Evolutionary conservation across 1,284 basidiomycete genomes (phyloP).

Genomic region (Malassezia globosa): DNA sequence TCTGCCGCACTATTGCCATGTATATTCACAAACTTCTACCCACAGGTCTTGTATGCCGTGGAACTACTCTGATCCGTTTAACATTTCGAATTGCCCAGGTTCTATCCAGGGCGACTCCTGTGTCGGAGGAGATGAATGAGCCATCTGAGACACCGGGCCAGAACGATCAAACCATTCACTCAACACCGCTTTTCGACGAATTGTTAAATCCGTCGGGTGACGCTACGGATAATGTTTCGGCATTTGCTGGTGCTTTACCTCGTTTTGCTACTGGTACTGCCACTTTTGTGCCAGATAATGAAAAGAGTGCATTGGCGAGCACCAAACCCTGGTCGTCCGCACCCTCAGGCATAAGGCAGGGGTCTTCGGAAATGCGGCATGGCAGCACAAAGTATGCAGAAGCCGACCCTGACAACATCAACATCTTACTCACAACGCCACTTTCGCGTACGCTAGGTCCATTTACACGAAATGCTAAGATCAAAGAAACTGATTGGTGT

Average conservation of each 20-base stretch:
- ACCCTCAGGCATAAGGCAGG: too few species aligned
- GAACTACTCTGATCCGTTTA: conserved; percentile 8
- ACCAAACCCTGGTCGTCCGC: too few species aligned
- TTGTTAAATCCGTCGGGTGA: conserved; percentile 6
- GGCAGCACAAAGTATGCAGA: too few species aligned
- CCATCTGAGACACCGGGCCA: neutral
- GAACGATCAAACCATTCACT: too few species aligned
- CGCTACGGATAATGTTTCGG: too few species aligned
- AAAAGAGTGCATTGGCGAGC: neutral
- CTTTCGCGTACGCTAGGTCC: conserved; percentile 18
- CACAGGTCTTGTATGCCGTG: conserved; percentile 4
- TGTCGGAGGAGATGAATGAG: neutral
- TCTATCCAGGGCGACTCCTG: conserved; percentile 14
- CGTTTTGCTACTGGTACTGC: too few species aligned
- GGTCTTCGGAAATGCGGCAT: too few species aligned
- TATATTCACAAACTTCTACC: neutral
- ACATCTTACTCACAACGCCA: conserved; percentile 1
- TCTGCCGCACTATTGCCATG: conserved; percentile 7
- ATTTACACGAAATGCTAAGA: conserved; percentile 31
- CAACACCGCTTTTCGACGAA: neutral
- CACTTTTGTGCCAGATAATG: neutral
- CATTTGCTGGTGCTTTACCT: too few species aligned
- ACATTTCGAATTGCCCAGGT: conserved; percentile 21
- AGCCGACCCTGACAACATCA: neutral
- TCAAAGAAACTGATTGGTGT: conserved; percentile 29